Evolutionary conservation across 1,139 yeast species (phyloP), one percentile per base, ranked within the genome.

Genomic region (Kodamaea fungicola): DNA sequence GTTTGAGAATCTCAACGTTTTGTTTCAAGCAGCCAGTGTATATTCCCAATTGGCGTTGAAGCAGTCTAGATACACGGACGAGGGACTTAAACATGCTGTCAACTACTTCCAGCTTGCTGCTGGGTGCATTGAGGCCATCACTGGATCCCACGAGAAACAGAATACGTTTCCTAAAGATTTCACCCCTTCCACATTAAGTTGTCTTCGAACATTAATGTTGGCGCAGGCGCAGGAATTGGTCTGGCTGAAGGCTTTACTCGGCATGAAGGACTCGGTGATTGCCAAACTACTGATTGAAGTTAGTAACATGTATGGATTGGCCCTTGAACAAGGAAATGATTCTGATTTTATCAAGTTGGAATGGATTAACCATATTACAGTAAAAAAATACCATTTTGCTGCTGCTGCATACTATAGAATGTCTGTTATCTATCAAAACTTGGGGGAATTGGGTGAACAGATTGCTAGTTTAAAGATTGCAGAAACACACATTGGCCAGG

Each of bases 221-320:
- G 95, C 95, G 0, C 95, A 88, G 51, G 94, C 96, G 0, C 96
- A 89, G 56, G 97, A 90, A 53, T 71, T 78, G 8, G 79, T 83
- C 39, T 89, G 96, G 96, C 79, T 75, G 35, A 81, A 81, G 51
- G 90, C 96, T 0, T 60, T 76, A 1, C 37, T 48, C 6, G 63
- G 67, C 3, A 58, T 79, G 52, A 83, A 81, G 51, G 79, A 84
- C 52, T 64, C 82, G 0, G 67, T 80, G 3, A 61, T 88, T 4
- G 72, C 94, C 1, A 76, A 79, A 47, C 59, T 90, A 32, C 75
- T 95, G 0, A 59, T 67, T 7, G 86, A 82, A 50, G 82, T 80
- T 0, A 69, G 85, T 0, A 71, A 69, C 2, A 76, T 67, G 40
- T 90, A 88, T 51, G 52, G 61, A 2, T 51, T 61, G 23, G 75